These are phyloP conservation scores for Arctostaphylos glauca DNA, from an alignment of 148 eudicot genomes.

Conservation along the genomic window DNA sequence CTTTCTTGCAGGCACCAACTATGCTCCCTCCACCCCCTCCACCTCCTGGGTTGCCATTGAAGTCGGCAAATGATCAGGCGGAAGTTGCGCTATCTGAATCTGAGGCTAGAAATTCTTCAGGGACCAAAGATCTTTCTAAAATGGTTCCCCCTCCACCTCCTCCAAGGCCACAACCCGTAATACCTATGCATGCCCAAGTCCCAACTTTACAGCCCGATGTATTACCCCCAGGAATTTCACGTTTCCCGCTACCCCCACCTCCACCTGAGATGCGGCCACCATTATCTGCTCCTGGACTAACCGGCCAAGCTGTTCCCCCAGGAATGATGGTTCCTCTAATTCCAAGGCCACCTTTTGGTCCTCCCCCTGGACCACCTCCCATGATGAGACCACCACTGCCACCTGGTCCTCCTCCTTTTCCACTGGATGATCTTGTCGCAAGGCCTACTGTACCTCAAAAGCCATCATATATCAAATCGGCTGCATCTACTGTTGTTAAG, in stretches of 20 bases:
- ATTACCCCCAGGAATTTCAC: slow-evolving; percentile 79
- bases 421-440: slow-evolving; percentile 32
- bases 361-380: slow-evolving; percentile 71
- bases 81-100: slow-evolving; percentile 46
- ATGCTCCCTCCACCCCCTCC: slow-evolving; percentile 83
- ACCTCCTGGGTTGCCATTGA: slow-evolving; percentile 61
- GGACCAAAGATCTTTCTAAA: slow-evolving; percentile 48
- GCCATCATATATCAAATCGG: slow-evolving; percentile 92
- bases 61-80: slow-evolving; percentile 37
- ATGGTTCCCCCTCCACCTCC: slow-evolving; percentile 79
- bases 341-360: slow-evolving; percentile 82
- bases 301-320: slow-evolving; percentile 57
- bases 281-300: slow-evolving; percentile 52
- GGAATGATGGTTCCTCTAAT: slow-evolving; percentile 71
- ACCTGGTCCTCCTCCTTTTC: slow-evolving; percentile 89
- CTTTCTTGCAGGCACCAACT: slow-evolving; percentile 41
- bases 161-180: slow-evolving; percentile 57
- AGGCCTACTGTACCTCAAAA: slow-evolving; percentile 64
- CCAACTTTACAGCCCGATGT: slow-evolving; percentile 66
- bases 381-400: slow-evolving; percentile 99
- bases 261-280: slow-evolving; percentile 70
- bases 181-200: slow-evolving; percentile 44
- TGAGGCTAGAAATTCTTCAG: slow-evolving; percentile 45
- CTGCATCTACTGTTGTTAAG: slow-evolving; percentile 97
- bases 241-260: slow-evolving; percentile 76